Conservation (phyloP, 2,329 filamentous ascomycete genomes). For the Aspergillus tubingensis region DNA sequence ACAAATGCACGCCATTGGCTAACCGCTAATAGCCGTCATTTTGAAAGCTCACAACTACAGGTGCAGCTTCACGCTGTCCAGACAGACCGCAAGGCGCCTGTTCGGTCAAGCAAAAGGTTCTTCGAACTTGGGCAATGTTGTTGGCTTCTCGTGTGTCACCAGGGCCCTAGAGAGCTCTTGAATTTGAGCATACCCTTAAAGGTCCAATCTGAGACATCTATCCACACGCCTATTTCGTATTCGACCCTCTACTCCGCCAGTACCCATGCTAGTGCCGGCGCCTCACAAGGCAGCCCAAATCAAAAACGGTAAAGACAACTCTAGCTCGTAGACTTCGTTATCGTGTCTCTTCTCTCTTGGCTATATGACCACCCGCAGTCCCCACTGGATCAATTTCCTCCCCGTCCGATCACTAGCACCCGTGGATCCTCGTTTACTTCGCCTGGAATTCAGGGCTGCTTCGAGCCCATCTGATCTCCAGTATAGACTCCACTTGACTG, state of each 20-base stretch:
- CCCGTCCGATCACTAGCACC: neutral
- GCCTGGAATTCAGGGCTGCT: neutral
- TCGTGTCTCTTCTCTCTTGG: no score
- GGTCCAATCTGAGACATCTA: neutral
- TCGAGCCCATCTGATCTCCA: neutral
- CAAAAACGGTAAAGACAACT: neutral
- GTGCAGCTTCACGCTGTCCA: neutral
- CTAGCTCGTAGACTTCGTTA: neutral
- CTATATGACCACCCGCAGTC: neutral
- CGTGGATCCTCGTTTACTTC: neutral
- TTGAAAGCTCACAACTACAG: neutral
- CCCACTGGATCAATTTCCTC: neutral
- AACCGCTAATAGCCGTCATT: neutral
- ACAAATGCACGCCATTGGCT: neutral
- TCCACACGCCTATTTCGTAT: neutral
- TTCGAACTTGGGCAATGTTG: no score
- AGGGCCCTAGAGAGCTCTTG: no score
- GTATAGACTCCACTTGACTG: neutral
- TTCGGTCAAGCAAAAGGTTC: no score
- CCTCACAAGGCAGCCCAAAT: neutral
- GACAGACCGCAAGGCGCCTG: no score
- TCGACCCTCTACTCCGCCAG: neutral
- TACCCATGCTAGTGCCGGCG: neutral
- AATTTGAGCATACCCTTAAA: no score
- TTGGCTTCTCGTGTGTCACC: no score